phyloP scores from a whole-genome alignment of 1,284 basidiomycete genomes.

The Cryptococcus depauperatus region DNA sequence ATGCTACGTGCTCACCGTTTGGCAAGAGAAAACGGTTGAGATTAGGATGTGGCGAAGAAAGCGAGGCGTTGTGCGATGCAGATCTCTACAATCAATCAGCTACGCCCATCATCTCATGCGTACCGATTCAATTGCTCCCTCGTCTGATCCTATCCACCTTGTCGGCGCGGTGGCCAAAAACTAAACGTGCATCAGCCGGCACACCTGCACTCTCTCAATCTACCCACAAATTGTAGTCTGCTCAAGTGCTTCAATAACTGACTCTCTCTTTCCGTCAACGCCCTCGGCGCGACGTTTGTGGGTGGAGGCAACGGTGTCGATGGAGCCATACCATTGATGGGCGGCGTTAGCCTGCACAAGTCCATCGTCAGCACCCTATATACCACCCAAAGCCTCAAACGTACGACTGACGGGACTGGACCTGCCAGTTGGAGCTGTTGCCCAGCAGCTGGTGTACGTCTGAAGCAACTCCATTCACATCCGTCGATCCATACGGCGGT shows the following conservation, averaged over 20 bases:
- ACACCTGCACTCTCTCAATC: background rate
- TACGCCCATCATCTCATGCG: slow-evolving; percentile 28
- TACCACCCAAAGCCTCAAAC: too few relatives aligned
- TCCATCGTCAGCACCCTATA: too few relatives aligned
- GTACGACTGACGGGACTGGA: too few relatives aligned
- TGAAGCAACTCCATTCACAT: too few relatives aligned
- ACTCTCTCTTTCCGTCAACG: slow-evolving; percentile 27
- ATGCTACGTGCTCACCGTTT: slow-evolving; percentile 76
- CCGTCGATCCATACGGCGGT: too few relatives aligned
- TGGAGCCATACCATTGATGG: slow-evolving; percentile 13
- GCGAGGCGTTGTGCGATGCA: slow-evolving; percentile 44
- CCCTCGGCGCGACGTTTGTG: slow-evolving; percentile 19
- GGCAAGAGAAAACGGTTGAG: slow-evolving; percentile 76
- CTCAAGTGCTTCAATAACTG: slow-evolving; percentile 34
- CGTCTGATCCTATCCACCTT: slow-evolving; percentile 32
- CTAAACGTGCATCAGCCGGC: slow-evolving; percentile 17
- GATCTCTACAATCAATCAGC: slow-evolving; percentile 9
- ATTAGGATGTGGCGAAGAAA: slow-evolving; percentile 50
- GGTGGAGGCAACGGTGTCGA: slow-evolving; percentile 22
- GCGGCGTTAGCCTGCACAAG: too few relatives aligned
- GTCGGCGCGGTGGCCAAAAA: slow-evolving; percentile 69
- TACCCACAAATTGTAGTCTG: slow-evolving; percentile 42
- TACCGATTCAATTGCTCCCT: slow-evolving; percentile 12
- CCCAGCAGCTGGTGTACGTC: too few relatives aligned
- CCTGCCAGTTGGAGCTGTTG: too few relatives aligned